Conservation (phyloP, 345 rosid species). For the Populus nigra region DNA sequence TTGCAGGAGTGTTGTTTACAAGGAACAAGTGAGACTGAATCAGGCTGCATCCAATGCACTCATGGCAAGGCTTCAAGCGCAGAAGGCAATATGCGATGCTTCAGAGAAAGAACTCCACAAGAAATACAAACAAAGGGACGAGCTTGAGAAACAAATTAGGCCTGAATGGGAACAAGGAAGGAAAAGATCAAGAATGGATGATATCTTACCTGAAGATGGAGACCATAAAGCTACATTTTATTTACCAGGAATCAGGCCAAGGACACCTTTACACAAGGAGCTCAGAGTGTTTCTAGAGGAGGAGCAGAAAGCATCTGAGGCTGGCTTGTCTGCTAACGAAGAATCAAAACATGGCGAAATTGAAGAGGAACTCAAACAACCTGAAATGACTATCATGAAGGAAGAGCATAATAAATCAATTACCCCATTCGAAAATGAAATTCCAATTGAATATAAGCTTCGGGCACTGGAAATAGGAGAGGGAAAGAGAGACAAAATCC, state of each 20-base stretch:
- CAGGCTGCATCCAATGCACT: slow-evolving; percentile 81
- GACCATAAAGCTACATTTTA: slow-evolving; percentile 48
- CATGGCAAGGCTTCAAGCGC: slow-evolving; percentile 90
- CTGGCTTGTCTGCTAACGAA: slow-evolving; percentile 32
- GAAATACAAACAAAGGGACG: slow-evolving; percentile 79
- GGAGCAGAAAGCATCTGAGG: slow-evolving; percentile 59
- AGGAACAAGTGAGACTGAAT: slow-evolving; percentile 90
- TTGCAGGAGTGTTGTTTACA: slow-evolving; percentile 83
- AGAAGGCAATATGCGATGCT: slow-evolving; percentile 81
- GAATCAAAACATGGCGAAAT: slow-evolving; percentile 37
- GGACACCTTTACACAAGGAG: slow-evolving; percentile 56
- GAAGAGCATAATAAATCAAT: slow-evolving; percentile 33
- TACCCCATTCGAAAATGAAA: slow-evolving; percentile 32
- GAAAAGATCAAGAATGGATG: slow-evolving; percentile 73
- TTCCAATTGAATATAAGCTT: slow-evolving; percentile 36
- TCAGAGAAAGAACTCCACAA: slow-evolving; percentile 86
- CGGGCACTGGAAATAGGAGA: slow-evolving; percentile 42
- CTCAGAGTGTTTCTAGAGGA: slow-evolving; percentile 66
- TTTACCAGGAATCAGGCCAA: slow-evolving; percentile 63
- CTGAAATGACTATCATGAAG: slow-evolving; percentile 18
- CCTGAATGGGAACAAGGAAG: slow-evolving; percentile 77
- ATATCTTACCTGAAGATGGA: slow-evolving; percentile 43
- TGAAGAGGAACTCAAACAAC: slow-evolving; percentile 31
- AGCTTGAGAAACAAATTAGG: slow-evolving; percentile 66
- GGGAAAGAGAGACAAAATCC: slow-evolving; percentile 34